Base-by-base conservation (phyloP, 345 rosid species). In the Citrus hindsii region DNA sequence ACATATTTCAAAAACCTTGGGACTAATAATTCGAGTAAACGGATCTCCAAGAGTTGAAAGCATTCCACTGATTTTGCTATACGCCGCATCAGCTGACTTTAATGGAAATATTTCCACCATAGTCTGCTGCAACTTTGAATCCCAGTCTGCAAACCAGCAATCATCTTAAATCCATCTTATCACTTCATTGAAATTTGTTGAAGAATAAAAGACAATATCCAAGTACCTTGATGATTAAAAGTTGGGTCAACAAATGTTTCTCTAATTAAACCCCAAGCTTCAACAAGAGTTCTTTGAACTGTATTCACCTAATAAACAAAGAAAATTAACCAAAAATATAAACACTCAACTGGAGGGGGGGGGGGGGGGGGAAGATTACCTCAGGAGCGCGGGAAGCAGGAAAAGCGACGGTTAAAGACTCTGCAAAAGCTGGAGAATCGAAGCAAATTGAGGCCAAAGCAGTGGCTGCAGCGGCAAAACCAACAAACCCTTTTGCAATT, bases 21-120 rank as follows among this genome's bases (percentile, higher is more conserved):
- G 97, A 81, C 94, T 94, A 64, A 94, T 87, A 80, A 94, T 90
- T 59, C 98, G 88, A 76, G 98, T 94, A 74, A 91, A 92, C 3
- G 97, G 98, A 83, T 94, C 98, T 48, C 97, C 97, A 30, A 94
- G 98, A 53, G 97, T 90, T 61, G 98, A 91, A 75, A 94, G 95
- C 98, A 94, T 94, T 19, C 86, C 89, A 59, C 88, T 88, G 71
- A 94, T 83, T 84, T 90, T 92, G 42, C 79, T 86, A 56, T 92
- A 94, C 1, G 97, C 98, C 0, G 90, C 94, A 79, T 94, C 97
- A 42, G 96, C 93, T 71, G 97, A 91, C 74, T 86, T 89, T 67
- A 92, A 16, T 1, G 97, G 93, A 84, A 92, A 94, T 86, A 94
- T 94, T 73, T 94, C 97, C 75, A 87, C 90, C 98, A 94, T 91